Percentiles rank a stretch among this genome's conserved stretches.
Conservation (phyloP, 2,329 filamentous ascomycete species). For the Botryotinia convoluta region DNA sequence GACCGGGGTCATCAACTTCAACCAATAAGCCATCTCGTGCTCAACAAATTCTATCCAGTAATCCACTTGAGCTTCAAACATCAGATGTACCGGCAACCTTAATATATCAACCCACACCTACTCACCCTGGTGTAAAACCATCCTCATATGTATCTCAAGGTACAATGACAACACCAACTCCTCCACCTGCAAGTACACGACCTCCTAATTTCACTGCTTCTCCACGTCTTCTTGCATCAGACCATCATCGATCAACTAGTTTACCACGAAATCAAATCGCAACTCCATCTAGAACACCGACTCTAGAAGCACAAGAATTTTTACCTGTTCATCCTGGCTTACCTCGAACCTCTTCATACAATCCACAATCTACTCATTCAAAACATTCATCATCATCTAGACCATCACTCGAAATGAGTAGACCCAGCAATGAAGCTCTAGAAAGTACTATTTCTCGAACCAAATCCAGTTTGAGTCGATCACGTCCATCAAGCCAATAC, state of each 20-base stretch:
- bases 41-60: slow-evolving; percentile 62
- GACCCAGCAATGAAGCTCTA: slow-evolving; percentile 62
- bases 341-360: slow-evolving; percentile 38
- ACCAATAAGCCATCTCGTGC: slow-evolving; percentile 44
- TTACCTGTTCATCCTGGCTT: slow-evolving; percentile 26
- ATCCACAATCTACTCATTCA: slow-evolving; percentile 39
- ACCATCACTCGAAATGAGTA: slow-evolving; percentile 68
- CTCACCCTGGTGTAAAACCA: slow-evolving; percentile 35
- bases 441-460: slow-evolving; percentile 57
- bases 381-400: slow-evolving; percentile 53
- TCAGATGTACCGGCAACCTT: slow-evolving; percentile 44
- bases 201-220: slow-evolving; percentile 28
- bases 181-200: slow-evolving; percentile 37
- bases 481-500: slow-evolving; percentile 78
- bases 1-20: slow-evolving; percentile 23
- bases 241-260: slow-evolving; percentile 52
- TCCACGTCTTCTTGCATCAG: slow-evolving; percentile 30
- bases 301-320: slow-evolving; percentile 30
- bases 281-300: slow-evolving; percentile 22
- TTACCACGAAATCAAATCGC: slow-evolving; percentile 40
- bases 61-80: slow-evolving; percentile 54
- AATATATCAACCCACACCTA: slow-evolving; percentile 37
- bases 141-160: slow-evolving; percentile 60
- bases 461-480: slow-evolving; percentile 62
- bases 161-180: slow-evolving; percentile 71